phyloP scores from a whole-genome alignment of 257 asterid genomes.

The Cordia subcordata region DNA sequence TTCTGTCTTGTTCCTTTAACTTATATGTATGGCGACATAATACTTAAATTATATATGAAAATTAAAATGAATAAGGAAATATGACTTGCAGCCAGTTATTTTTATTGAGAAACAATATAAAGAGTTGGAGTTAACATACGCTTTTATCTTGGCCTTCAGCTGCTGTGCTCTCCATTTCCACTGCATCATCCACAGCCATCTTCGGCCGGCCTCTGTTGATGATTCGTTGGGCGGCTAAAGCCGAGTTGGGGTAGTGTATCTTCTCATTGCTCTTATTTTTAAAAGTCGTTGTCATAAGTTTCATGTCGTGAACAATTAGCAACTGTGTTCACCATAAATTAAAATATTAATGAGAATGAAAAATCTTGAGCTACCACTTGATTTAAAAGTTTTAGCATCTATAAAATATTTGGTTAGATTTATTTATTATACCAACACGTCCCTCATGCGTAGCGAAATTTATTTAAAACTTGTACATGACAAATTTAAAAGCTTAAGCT shows the following conservation, averaged over 20 bases:
- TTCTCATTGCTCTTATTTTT: slow-evolving; percentile 17
- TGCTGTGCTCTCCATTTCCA: slow-evolving; percentile 48
- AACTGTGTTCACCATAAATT: slow-evolving; percentile 7
- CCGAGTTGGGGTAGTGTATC: slow-evolving; percentile 29
- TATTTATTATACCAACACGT: too few species aligned
- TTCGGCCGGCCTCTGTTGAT: slow-evolving; percentile 61
- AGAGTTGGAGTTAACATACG: slow-evolving; percentile 29
- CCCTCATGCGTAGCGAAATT: too few species aligned
- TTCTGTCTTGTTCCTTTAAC: too few species aligned
- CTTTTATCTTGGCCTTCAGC: slow-evolving; percentile 46
- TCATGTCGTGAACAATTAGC: slow-evolving; percentile 34
- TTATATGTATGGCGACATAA: too few species aligned
- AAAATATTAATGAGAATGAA: not conserved
- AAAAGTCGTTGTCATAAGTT: slow-evolving; percentile 21
- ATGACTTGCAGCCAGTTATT: too few species aligned
- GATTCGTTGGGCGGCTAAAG: slow-evolving; percentile 15
- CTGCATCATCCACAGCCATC: slow-evolving; percentile 67
- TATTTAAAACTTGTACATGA: too few species aligned
- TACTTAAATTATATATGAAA: too few species aligned
- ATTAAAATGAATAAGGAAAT: too few species aligned
- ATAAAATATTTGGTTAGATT: too few species aligned
- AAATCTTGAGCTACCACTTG: too few species aligned
- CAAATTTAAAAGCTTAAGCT: too few species aligned
- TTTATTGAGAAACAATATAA: not conserved
- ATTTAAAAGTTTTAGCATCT: too few species aligned